A percentile compares a stretch with the other conserved stretches of the same genome.
These are phyloP conservation scores for Cercis canadensis DNA, from an alignment of 306 rosid species.

Conservation along the genomic window DNA sequence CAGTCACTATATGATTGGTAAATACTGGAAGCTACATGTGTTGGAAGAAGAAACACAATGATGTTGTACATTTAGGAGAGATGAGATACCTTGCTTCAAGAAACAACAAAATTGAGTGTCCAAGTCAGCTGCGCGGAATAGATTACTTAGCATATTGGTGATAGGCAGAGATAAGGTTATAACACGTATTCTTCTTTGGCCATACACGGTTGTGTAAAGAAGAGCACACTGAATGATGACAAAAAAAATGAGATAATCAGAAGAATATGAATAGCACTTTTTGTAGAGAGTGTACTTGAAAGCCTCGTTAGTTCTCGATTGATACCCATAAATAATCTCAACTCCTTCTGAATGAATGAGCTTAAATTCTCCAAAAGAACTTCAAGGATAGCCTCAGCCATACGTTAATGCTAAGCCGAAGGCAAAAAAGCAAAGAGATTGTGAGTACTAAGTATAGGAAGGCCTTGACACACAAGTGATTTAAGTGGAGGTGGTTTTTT, in stretches of 20 bases:
- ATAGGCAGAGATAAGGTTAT: slow-evolving; percentile 88
- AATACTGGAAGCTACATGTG: not conserved
- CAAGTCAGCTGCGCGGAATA: slow-evolving; percentile 97
- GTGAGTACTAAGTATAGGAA: too few species aligned
- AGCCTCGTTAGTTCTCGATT: not conserved
- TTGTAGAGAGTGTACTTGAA: not conserved
- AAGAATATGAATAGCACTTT: slow-evolving; percentile 29
- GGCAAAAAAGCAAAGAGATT: too few species aligned
- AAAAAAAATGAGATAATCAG: slow-evolving; percentile 28
- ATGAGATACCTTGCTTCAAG: slow-evolving; percentile 88
- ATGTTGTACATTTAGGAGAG: not conserved
- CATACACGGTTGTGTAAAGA: slow-evolving; percentile 93
- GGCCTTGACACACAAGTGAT: too few species aligned
- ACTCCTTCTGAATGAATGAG: not conserved
- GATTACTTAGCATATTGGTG: slow-evolving; percentile 93
- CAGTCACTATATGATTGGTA: slow-evolving; percentile 11
- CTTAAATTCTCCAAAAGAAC: not conserved
- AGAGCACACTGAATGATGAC: slow-evolving; percentile 79
- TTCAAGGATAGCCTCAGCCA: not conserved
- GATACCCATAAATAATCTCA: not conserved
- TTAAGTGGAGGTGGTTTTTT: too few species aligned
- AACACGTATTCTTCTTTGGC: slow-evolving; percentile 94
- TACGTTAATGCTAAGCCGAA: not conserved
- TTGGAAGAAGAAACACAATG: slow-evolving; percentile 1
- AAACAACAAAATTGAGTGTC: slow-evolving; percentile 95